Evolutionary conservation across 2,329 filamentous ascomycete species (phyloP), one percentile per base, ranked within the genome.

Genomic region (Aspergillus fructus): DNA sequence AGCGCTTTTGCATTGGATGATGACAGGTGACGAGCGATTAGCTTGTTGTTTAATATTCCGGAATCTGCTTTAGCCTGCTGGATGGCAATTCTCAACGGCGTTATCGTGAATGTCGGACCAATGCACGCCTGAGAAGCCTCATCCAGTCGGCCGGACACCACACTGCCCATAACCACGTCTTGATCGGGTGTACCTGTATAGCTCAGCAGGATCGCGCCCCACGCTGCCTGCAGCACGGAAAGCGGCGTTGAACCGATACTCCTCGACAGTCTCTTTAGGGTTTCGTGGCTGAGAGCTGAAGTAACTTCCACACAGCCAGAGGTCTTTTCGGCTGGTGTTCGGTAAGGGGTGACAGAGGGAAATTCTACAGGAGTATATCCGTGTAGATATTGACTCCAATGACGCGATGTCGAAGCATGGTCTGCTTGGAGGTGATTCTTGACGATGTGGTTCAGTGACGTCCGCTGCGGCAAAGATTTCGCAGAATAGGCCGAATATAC

Each of bases 151-250:
- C 68, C 71, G 21, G 73, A 74, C 3, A 74, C 53, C 4, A 74
- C 68, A 50, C 67, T 75, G 17, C 71, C 71, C 55, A 75, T 71
- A 2, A 67, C 64, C 2, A 75, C 60, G 37, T 75, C 73, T 13
- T 66, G 66, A 6, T 72, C 71, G 17, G 68, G 65, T 9, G 67
- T 66, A 24, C 70, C 71, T 15, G 68, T 69, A 54, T 74, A 74
- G 23, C 66, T 53, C 4, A 67, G 52, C 1, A 76, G 54, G n/a
- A 76, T 60, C 6, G 69, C 64, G 3, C 66, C 66, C 73, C 73
- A 76, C 19, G 73, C 67, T 13, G 73, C 72, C 48, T 76, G 74
- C 8, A 75, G 62, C 4, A 74, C 64, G 0, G 72, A 66, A 27
- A 74, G 60, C 3, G 73, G 72, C 2, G 72, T 71, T 0, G 64